These are phyloP conservation scores for Talaromyces stipitatus DNA, from an alignment of 495 filamentous ascomycete genomes.

Conservation along the genomic window DNA sequence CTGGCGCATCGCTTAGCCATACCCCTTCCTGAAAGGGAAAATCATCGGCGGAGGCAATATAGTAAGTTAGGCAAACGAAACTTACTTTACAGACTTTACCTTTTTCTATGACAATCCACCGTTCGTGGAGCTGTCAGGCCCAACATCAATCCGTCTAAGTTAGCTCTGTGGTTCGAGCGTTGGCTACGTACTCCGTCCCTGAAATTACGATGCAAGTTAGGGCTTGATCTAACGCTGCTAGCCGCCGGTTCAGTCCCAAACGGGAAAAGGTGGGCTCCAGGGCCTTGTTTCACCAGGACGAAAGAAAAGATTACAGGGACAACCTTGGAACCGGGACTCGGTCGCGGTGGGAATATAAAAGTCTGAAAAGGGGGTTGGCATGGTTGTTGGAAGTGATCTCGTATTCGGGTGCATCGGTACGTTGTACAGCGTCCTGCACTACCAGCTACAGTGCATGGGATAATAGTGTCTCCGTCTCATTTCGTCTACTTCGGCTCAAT, in stretches of 20 bases:
- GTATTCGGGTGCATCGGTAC: not conserved
- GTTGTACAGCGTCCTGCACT: not conserved
- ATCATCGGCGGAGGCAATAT: not conserved
- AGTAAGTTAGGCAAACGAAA: not conserved
- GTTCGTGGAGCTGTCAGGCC: not conserved
- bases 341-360: not conserved
- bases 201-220: not conserved
- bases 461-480: no score
- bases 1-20: not conserved
- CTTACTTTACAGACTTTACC: not conserved
- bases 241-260: not conserved
- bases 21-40: not conserved
- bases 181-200: not conserved
- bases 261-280: not conserved
- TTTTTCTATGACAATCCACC: not conserved
- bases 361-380: not conserved
- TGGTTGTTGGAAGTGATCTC: not conserved
- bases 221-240: not conserved
- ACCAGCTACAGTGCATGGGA: not conserved
- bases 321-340: not conserved
- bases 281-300: not conserved
- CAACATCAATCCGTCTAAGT: no score
- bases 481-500: not conserved
- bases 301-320: not conserved
- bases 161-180: not conserved